These are phyloP conservation scores for Candida ponderosae DNA, from an alignment of 805 yeast genomes.

Conservation along the genomic window DNA sequence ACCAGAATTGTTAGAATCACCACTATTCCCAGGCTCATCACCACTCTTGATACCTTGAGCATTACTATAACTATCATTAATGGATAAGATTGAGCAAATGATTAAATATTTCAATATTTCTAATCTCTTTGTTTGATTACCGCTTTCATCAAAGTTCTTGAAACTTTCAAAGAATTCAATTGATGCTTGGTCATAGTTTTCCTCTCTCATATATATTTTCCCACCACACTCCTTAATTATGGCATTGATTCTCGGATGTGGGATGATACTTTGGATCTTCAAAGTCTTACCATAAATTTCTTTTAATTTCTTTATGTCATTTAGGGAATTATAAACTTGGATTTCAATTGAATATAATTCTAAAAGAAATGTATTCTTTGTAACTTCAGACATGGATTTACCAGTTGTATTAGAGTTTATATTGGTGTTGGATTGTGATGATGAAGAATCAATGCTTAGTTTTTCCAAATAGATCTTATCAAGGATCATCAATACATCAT, in stretches of 20 bases:
- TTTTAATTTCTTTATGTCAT: constrained; percentile 31
- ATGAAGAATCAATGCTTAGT: too few relatives aligned
- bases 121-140: constrained; percentile 50
- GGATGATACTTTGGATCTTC: constrained; percentile 51
- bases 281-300: constrained; percentile 41
- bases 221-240: constrained; percentile 76
- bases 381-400: constrained; percentile 32
- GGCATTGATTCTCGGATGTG: constrained; percentile 71
- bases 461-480: constrained; percentile 25
- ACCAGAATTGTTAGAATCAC: too few relatives aligned
- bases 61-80: too few relatives aligned
- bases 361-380: constrained; percentile 39
- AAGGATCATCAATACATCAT: constrained; percentile 28
- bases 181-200: constrained; percentile 51
- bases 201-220: constrained; percentile 50
- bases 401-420: background rate
- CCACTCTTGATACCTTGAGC: too few relatives aligned
- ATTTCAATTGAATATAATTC: constrained; percentile 67
- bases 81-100: constrained; percentile 43
- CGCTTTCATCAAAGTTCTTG: constrained; percentile 57
- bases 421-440: too few relatives aligned
- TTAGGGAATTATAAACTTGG: constrained; percentile 35
- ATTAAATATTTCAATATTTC: constrained; percentile 54
- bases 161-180: constrained; percentile 48
- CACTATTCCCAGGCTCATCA: too few relatives aligned